phyloP scores from a whole-genome alignment of 2,329 filamentous ascomycete species.

The Chaetomium sp. region DNA sequence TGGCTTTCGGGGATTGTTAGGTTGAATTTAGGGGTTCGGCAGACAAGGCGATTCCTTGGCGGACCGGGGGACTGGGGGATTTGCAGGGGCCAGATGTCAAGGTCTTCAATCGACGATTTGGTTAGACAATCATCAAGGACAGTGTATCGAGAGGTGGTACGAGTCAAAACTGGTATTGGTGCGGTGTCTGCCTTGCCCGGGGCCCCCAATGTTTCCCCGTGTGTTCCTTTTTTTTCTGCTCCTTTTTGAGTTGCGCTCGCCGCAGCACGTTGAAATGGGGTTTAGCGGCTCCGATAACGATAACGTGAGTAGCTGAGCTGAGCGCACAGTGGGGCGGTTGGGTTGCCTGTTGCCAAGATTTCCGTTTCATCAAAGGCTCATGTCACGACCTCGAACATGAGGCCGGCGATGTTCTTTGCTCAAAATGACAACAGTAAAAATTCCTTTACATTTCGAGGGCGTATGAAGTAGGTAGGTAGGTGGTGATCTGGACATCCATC shows the following conservation, averaged over 20 bases:
- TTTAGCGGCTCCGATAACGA: conserved; percentile 22
- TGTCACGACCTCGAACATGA: background rate
- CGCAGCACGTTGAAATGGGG: conserved; percentile 10
- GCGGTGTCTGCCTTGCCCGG: background rate
- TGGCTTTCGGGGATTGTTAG: conserved; percentile 13
- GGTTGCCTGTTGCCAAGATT: conserved; percentile 23
- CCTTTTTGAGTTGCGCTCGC: conserved; percentile 11
- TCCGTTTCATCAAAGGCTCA: background rate
- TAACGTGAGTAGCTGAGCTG: conserved; percentile 9
- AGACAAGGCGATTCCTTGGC: conserved; percentile 15
- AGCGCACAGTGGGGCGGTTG: conserved; percentile 4
- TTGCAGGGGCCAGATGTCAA: background rate
- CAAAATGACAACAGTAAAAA: background rate
- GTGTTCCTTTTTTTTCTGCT: conserved; percentile 10
- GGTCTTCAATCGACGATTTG: background rate
- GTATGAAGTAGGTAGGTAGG: too few species aligned
- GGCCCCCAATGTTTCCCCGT: conserved; percentile 1
- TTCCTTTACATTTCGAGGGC: background rate
- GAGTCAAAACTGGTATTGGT: conserved; percentile 1
- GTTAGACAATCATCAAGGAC: background rate
- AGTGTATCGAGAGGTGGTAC: background rate
- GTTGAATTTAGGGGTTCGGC: conserved; percentile 22
- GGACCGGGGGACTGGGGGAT: background rate
- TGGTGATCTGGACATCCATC: too few species aligned
- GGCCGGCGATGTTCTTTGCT: background rate